Base-by-base conservation (phyloP, 352 stramenopile species). In the Achlya hypogyna region DNA sequence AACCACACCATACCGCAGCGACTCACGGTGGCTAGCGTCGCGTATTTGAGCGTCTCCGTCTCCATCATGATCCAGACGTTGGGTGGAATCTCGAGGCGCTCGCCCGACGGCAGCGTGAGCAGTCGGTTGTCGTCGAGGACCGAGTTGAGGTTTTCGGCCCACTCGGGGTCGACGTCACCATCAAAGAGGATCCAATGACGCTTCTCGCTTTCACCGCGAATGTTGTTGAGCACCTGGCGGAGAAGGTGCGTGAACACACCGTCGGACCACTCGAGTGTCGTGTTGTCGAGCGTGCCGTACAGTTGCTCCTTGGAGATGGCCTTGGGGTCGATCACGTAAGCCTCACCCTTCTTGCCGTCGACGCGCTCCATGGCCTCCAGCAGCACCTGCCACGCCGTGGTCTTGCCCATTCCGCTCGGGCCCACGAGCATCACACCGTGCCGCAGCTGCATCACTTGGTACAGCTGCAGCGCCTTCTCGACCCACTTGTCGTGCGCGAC, bases 31-130 rank as follows among this genome's bases (percentile, higher is more conserved):
- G 98, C 98, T 18, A 98, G 87, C 27, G 98, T 99, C 9, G 98
- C 98, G 69, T 98, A 97, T 25, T 91, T 87, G 25, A 99, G 78
- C 53, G 91, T 99, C 65, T 99, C 97, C 2, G 99, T 98, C 79
- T 99, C 98, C 72, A 99, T 97, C 75, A 99, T 97, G 70, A 99
- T 99, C 75, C 96, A 96, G n/a, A 99, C 95, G 74, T 99, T 99
- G 3, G 91, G 76, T 18, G 97, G 97, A 53, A 99, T 97, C 69
- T 94, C 89, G 18, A 99, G 81, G 25, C 98, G 94, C 74, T 99
- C 98, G 53, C 97, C 98, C 27, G 93, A 99, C 3, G 98, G 97
- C 35, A 99, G 82, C 12, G 97, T 99, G 23, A 99, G 78, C 32
- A 99, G 73, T 27, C 98, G 98, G 81, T 99, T 99, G 76, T 99